Base-by-base conservation (phyloP, 768 basidiomycete genomes). In the Amanita muscaria region DNA sequence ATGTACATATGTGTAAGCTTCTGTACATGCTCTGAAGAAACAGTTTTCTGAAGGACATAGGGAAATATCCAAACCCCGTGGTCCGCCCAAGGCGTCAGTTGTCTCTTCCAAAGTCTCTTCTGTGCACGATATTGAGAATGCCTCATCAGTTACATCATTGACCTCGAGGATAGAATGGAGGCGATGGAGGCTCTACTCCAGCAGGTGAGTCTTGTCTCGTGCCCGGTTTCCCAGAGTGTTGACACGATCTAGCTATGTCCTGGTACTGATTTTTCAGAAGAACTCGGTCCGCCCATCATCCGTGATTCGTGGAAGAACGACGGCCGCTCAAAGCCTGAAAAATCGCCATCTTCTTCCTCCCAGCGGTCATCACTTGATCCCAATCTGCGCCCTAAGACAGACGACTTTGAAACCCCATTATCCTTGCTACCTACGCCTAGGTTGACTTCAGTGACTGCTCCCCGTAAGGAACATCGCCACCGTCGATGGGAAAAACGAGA, bases 61-160 rank as follows among this genome's bases (percentile, higher is more conserved):
- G n/a, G 80, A 81, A 57, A 66, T 65, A 2, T 81, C 80, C 3
- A 76, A 76, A 50, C 79, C 79, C 46, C 69, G 80, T 43, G 79
- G 79, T 0, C 80, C 80, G 18, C 75, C 80, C 4, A 83, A 83
- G 62, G 78, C 76, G 77, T 83, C 48, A 53, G 79, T 69, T 11
- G 34, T 41, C 11, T 40, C 40, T 34, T 12, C 35, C 45, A n/a
- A n/a, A n/a, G n/a, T n/a, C n/a, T 36, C 41, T 15, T 35, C 29
- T 36, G 19, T 24, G 25, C 32, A 33, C 24, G 40, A 12, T 40
- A 23, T n/a, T 25, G 9, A 21, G 43, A 15, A 18, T n/a, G 33
- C 18, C 25, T 15, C 42, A 21, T 44, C 48, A 80, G 77, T 24
- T 80, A 80, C 61, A 63, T 81, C 40, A 74, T 69, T 6, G 67